Evolutionary conservation across 2,329 filamentous ascomycete genomes (phyloP).

Genomic region (Bipolaris gigantea): DNA sequence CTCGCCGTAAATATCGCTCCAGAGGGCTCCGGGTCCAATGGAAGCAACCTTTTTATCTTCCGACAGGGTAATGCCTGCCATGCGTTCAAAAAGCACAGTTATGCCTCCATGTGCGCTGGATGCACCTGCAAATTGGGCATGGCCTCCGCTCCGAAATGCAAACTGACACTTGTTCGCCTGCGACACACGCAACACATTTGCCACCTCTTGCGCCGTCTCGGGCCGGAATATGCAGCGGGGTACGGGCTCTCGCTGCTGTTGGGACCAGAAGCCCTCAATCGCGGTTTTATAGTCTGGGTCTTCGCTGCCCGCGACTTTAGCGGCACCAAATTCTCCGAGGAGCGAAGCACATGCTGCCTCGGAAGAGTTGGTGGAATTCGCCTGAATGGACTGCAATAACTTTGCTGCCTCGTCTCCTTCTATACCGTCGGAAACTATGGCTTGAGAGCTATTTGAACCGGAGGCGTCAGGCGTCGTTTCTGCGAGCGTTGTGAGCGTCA

Average conservation of each 20-base stretch:
- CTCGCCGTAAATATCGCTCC: constrained; percentile 34
- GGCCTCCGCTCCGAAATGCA: constrained; percentile 44
- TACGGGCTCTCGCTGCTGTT: constrained; percentile 20
- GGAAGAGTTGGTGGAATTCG: neutral
- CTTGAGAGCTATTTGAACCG: no score
- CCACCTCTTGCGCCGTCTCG: constrained; percentile 20
- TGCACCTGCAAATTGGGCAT: constrained; percentile 28
- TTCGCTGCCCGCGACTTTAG: constrained; percentile 17
- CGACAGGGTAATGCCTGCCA: constrained; percentile 28
- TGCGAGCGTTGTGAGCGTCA: no score
- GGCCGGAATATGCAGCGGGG: constrained; percentile 36
- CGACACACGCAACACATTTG: constrained; percentile 22
- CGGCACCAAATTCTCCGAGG: constrained; percentile 17
- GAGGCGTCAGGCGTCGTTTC: no score
- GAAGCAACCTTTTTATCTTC: constrained; percentile 23
- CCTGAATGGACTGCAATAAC: neutral
- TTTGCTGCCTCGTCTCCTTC: no score
- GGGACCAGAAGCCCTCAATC: constrained; percentile 29
- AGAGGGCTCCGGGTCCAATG: constrained; percentile 39
- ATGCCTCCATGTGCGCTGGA: constrained; percentile 36
- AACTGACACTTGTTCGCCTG: constrained; percentile 38
- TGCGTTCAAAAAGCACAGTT: constrained; percentile 27
- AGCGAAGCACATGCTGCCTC: constrained; percentile 19
- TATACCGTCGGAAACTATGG: no score
- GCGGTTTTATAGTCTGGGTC: constrained; percentile 20